Percentiles rank a stretch among this genome's conserved stretches.
Conservation (phyloP, 495 filamentous ascomycete genomes). For the Neurospora sp. region DNA sequence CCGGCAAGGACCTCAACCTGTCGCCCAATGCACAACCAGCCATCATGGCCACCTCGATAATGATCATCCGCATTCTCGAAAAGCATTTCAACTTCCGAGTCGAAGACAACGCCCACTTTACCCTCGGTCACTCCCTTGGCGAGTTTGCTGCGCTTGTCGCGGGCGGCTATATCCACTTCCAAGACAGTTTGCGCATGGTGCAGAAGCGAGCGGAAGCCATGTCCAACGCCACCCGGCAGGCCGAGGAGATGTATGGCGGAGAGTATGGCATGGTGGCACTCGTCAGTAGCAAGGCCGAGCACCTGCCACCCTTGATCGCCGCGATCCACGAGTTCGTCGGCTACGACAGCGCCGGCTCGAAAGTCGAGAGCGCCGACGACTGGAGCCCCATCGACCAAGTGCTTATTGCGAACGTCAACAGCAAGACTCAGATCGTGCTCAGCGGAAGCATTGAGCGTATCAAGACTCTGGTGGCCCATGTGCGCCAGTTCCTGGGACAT, state of each 20-base stretch:
- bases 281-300: slow-evolving; percentile 63
- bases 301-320: slow-evolving; percentile 54
- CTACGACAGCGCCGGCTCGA: slow-evolving; percentile 49
- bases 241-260: slow-evolving; percentile 52
- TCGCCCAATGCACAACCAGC: slow-evolving; percentile 90
- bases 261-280: slow-evolving; percentile 92
- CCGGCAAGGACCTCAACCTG: slow-evolving; percentile 60
- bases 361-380: slow-evolving; percentile 54
- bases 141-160: slow-evolving; percentile 89
- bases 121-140: slow-evolving; percentile 87
- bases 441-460: slow-evolving; percentile 81
- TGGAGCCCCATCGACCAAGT: slow-evolving; percentile 73
- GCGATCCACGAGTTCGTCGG: slow-evolving; percentile 75
- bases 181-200: slow-evolving; percentile 69
- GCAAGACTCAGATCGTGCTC: slow-evolving; percentile 90
- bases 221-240: slow-evolving; percentile 60
- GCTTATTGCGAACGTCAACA: slow-evolving; percentile 88
- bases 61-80: slow-evolving; percentile 85
- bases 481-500: slow-evolving; percentile 86
- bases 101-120: slow-evolving; percentile 59
- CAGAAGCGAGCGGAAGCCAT: slow-evolving; percentile 74
- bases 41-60: slow-evolving; percentile 86
- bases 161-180: slow-evolving; percentile 62
- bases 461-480: slow-evolving; percentile 72
- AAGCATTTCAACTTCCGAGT: slow-evolving; percentile 69